Evolutionary conservation across 2,329 filamentous ascomycete genomes (phyloP).

Genomic region (Paramyrothecium roridum): DNA sequence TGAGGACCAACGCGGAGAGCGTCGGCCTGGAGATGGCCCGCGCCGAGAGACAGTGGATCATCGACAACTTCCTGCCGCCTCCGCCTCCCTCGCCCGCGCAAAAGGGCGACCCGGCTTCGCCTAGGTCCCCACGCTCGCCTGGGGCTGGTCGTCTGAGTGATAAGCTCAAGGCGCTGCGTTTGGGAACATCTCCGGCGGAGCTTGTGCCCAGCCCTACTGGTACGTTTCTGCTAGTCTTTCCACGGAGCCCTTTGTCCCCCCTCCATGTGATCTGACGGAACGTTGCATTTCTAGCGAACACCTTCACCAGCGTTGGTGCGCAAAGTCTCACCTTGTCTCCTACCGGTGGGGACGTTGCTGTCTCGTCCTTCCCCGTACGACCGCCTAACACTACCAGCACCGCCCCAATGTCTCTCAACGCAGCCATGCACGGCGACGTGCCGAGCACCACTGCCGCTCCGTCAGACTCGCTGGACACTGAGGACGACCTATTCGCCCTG

Average conservation of each 20-base stretch:
- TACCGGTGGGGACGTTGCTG: constrained; percentile 26
- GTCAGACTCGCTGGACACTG: constrained; percentile 27
- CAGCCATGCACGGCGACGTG: constrained; percentile 20
- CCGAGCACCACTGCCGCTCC: constrained; percentile 12
- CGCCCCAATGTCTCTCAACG: constrained; percentile 29
- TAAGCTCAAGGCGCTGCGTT: constrained; percentile 74
- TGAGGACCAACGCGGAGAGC: constrained; percentile 72
- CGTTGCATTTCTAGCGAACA: constrained; percentile 23
- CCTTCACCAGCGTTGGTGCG: constrained; percentile 26
- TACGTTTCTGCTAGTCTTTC: constrained; percentile 30
- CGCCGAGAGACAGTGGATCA: constrained; percentile 82
- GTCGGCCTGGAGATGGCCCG: constrained; percentile 81
- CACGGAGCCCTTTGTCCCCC: neutral
- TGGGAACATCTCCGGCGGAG: constrained; percentile 70
- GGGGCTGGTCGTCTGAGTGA: constrained; percentile 70
- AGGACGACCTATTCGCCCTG: constrained; percentile 83
- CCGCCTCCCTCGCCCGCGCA: constrained; percentile 11
- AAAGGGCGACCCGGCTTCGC: constrained; percentile 15
- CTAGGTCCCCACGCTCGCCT: constrained; percentile 61
- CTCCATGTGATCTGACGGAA: constrained; percentile 12
- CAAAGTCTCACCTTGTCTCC: constrained; percentile 29
- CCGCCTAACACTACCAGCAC: constrained; percentile 12
- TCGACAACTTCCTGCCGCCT: constrained; percentile 62
- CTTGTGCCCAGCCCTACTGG: constrained; percentile 51
- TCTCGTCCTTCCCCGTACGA: constrained; percentile 31